Evolutionary conservation across 208 protist genomes (phyloP).

Genomic region (Tritrichomonas musculus): DNA sequence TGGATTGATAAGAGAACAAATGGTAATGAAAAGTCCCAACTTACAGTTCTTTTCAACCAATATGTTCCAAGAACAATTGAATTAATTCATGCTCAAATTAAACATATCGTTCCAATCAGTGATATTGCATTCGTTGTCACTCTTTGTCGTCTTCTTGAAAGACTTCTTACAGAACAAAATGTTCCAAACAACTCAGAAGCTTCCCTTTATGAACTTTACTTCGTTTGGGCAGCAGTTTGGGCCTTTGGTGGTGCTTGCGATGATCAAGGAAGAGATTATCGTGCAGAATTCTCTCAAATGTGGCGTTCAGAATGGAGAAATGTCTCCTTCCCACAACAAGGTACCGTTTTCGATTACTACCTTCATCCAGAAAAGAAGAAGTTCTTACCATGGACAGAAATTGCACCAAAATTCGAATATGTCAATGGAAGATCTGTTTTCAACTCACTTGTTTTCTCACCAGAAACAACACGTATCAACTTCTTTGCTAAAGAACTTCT

Average conservation of each 20-base stretch:
- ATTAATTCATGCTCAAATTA: constrained; percentile 69
- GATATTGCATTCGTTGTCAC: constrained; percentile 90
- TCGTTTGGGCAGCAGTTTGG: constrained; percentile 91
- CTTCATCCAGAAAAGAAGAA: constrained; percentile 69
- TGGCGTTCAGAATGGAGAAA: constrained; percentile 18
- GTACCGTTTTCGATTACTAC: constrained; percentile 86
- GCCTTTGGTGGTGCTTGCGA: constrained; percentile 83
- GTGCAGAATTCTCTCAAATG: constrained; percentile 74
- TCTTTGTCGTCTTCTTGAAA: constrained; percentile 83
- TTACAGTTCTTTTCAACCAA: constrained; percentile 87
- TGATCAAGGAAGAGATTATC: constrained; percentile 69
- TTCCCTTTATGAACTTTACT: constrained; percentile 88
- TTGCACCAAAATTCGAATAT: not conserved
- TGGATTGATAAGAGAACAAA: constrained; percentile 44
- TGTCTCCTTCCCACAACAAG: not conserved
- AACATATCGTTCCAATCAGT: constrained; percentile 60
- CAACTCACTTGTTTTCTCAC: constrained; percentile 73
- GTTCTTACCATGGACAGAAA: constrained; percentile 24
- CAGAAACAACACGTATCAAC: constrained; percentile 81
- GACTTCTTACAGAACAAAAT: constrained; percentile 59
- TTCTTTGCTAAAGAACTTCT: constrained; percentile 82
- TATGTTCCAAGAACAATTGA: constrained; percentile 83
- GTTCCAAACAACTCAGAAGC: constrained; percentile 48
- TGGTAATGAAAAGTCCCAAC: constrained; percentile 61
- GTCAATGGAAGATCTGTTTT: not conserved